phyloP scores from a whole-genome alignment of 2,329 filamentous ascomycete genomes.

The Pestalotiopsis sp. region DNA sequence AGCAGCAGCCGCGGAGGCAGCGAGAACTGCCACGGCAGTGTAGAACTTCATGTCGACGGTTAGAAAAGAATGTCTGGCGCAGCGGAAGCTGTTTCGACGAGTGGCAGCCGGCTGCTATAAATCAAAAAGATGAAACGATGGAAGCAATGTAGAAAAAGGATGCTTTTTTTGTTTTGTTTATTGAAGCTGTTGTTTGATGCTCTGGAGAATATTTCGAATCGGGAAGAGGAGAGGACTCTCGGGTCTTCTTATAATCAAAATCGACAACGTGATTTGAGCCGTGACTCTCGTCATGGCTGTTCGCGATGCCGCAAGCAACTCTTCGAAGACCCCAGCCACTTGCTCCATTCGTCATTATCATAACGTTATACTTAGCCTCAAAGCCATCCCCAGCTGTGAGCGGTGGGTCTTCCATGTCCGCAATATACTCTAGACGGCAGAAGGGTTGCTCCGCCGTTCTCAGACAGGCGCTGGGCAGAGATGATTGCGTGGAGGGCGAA shows the following conservation, averaged over 20 bases:
- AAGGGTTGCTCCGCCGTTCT: neutral
- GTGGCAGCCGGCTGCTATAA: constrained; percentile 4
- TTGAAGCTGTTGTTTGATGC: neutral
- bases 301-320: neutral
- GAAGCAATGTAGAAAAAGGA: neutral
- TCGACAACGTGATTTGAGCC: neutral
- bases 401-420: neutral
- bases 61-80: neutral
- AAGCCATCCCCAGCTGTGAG: neutral
- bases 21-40: constrained; percentile 2
- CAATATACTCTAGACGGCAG: constrained; percentile 8
- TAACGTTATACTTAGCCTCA: constrained; percentile 9
- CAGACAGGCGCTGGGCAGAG: neutral
- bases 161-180: neutral
- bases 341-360: constrained; percentile 7
- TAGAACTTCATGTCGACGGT: constrained; percentile 4
- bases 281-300: neutral
- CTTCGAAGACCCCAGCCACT: neutral
- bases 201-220: constrained; percentile 2
- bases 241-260: constrained; percentile 5
- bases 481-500: neutral
- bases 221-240: neutral
- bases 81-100: neutral
- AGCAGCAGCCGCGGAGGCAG: neutral
- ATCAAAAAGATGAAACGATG: constrained; percentile 3